Percentiles rank a stretch among this genome's conserved stretches.
These are phyloP conservation scores for Yamadazyma mexicana DNA, from an alignment of 1,139 yeast species.

Conservation along the genomic window DNA sequence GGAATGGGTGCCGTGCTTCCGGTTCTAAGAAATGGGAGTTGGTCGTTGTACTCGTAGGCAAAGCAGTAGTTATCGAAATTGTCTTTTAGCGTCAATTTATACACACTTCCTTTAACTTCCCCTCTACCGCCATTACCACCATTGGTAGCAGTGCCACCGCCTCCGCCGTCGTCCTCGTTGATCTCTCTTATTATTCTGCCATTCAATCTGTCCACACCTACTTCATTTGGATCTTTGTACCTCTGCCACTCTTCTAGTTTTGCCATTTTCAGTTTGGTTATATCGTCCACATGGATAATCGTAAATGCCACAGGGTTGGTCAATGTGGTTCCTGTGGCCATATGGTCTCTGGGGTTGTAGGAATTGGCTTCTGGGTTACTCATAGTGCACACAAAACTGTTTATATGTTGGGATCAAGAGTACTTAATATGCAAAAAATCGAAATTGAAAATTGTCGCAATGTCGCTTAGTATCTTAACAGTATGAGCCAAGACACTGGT, in stretches of 20 bases:
- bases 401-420: no score
- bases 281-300: constrained; percentile 36
- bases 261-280: constrained; percentile 33
- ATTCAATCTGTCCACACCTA: constrained; percentile 38
- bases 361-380: neutral
- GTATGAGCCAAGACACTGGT: no score
- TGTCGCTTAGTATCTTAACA: no score
- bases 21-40: constrained; percentile 32
- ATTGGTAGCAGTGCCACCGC: neutral
- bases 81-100: constrained; percentile 38
- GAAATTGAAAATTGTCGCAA: no score
- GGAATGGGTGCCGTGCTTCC: constrained; percentile 29
- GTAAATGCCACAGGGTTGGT: constrained; percentile 24
- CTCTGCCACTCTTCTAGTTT: constrained; percentile 44
- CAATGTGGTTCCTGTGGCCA: constrained; percentile 12
- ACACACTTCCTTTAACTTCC: constrained; percentile 18
- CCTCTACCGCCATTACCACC: neutral
- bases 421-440: no score
- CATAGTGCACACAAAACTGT: neutral
- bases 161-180: constrained; percentile 24
- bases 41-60: constrained; percentile 41
- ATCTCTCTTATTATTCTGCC: constrained; percentile 32
- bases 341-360: constrained; percentile 20
- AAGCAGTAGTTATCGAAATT: constrained; percentile 30
- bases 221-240: constrained; percentile 39